Evolutionary conservation across 306 rosid species (phyloP).

Genomic region (Castanopsis chinensis): DNA sequence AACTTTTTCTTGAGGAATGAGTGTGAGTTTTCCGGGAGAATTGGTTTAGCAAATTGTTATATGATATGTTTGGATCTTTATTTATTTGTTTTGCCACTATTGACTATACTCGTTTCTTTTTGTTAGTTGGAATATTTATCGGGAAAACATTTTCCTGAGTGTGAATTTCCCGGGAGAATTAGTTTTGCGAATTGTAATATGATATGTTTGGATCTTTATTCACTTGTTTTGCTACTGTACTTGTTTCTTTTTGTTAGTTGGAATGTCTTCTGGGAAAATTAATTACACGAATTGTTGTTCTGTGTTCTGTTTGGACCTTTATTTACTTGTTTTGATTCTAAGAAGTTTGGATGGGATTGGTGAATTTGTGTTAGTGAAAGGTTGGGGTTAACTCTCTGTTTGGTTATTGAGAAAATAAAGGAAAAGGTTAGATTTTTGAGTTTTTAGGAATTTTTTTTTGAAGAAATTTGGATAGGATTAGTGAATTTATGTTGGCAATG

Average conservation of each 20-base stretch:
- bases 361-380: not conserved
- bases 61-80: too few relatives aligned
- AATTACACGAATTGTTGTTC: not conserved
- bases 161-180: not conserved
- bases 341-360: not conserved
- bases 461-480: too few relatives aligned
- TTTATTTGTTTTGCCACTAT: too few relatives aligned
- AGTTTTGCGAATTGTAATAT: too few relatives aligned
- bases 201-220: too few relatives aligned
- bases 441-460: not conserved
- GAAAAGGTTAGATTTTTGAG: not conserved
- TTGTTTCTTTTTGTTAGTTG: too few relatives aligned
- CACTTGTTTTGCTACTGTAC: too few relatives aligned
- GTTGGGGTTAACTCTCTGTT: conserved; percentile 1
- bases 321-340: not conserved
- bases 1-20: not conserved
- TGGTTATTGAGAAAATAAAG: not conserved
- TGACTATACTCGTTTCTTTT: too few relatives aligned
- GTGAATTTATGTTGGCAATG: too few relatives aligned
- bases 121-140: too few relatives aligned
- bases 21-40: not conserved
- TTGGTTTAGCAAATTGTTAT: not conserved
- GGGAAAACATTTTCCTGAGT: not conserved
- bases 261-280: too few relatives aligned
- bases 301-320: not conserved